These are phyloP conservation scores for Byssoonygena ceratinophila DNA, from an alignment of 2,329 filamentous ascomycete genomes.

Conservation along the genomic window DNA sequence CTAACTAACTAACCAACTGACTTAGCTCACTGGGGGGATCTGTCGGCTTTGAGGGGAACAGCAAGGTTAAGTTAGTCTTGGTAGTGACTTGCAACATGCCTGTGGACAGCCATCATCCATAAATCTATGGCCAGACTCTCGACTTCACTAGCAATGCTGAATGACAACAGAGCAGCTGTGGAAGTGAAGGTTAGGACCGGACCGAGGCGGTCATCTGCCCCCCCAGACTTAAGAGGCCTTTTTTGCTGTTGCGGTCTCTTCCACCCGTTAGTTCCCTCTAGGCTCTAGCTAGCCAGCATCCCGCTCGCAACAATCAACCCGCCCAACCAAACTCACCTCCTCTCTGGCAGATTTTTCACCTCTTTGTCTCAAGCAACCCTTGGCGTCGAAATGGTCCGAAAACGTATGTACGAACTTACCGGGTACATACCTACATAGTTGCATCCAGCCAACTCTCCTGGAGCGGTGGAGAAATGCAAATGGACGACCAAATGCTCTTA, in stretches of 20 bases:
- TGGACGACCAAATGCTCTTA: not conserved
- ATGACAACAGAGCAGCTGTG: not conserved
- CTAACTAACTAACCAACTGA: too few relatives aligned
- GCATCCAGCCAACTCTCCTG: not conserved
- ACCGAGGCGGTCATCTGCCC: conserved; percentile 10
- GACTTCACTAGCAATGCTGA: too few relatives aligned
- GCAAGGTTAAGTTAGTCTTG: not conserved
- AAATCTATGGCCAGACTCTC: not conserved
- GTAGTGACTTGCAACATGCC: not conserved
- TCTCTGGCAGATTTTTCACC: not conserved
- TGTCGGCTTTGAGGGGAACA: not conserved
- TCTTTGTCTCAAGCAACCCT: too few relatives aligned
- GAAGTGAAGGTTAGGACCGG: conserved; percentile 7
- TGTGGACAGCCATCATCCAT: not conserved
- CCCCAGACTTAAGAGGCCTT: too few relatives aligned
- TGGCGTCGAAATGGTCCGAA: too few relatives aligned
- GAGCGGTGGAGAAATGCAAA: not conserved
- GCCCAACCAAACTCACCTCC: not conserved
- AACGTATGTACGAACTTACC: too few relatives aligned
- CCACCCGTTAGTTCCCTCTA: not conserved
- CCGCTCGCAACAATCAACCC: not conserved
- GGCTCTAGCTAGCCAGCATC: not conserved
- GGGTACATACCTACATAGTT: not conserved
- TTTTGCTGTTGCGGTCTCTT: not conserved
- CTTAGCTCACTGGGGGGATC: too few relatives aligned